Percentiles rank a stretch among this genome's conserved stretches.
Conservation (phyloP, 495 filamentous ascomycete genomes). For the Umbilicaria muhlenbergii region DNA sequence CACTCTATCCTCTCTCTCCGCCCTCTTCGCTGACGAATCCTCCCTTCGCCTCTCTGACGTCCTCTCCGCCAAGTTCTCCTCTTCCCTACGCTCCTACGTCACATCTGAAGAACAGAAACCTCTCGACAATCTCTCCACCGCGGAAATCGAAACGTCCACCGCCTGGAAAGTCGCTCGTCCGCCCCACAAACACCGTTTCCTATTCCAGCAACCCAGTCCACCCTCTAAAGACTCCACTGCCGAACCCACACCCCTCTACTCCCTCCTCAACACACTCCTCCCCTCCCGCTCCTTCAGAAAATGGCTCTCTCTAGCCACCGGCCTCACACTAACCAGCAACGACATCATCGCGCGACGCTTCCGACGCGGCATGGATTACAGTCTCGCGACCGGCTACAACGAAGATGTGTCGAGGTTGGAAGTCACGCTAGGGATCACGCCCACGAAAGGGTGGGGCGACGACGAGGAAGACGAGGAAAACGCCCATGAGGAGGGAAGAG, state of each 20-base stretch:
- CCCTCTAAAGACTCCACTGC: constrained; percentile 6
- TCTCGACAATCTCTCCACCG: constrained; percentile 20
- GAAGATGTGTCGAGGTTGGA: constrained; percentile 70
- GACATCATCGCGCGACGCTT: constrained; percentile 70
- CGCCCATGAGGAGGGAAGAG: constrained; percentile 11
- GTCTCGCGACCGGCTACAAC: constrained; percentile 71
- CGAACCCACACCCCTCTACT: constrained; percentile 45
- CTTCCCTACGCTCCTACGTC: constrained; percentile 50
- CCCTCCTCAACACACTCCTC: constrained; percentile 61
- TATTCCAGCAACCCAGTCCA: constrained; percentile 49
- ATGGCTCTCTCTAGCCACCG: constrained; percentile 73
- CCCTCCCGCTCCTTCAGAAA: constrained; percentile 78
- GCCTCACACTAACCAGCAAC: constrained; percentile 40
- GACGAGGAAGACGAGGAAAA: constrained; percentile 27
- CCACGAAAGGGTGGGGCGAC: constrained; percentile 67
- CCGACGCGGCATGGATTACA: constrained; percentile 77
- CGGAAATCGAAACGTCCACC: constrained; percentile 40
- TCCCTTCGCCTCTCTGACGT: constrained; percentile 67
- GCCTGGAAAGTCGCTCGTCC: constrained; percentile 65
- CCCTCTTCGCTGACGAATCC: constrained; percentile 65
- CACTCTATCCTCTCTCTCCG: constrained; percentile 66
- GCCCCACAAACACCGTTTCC: constrained; percentile 88
- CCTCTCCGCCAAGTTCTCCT: constrained; percentile 59
- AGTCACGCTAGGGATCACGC: constrained; percentile 69
- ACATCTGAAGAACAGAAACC: constrained; percentile 38